phyloP scores from a whole-genome alignment of 345 rosid species.

The Aquilaria sinensis region DNA sequence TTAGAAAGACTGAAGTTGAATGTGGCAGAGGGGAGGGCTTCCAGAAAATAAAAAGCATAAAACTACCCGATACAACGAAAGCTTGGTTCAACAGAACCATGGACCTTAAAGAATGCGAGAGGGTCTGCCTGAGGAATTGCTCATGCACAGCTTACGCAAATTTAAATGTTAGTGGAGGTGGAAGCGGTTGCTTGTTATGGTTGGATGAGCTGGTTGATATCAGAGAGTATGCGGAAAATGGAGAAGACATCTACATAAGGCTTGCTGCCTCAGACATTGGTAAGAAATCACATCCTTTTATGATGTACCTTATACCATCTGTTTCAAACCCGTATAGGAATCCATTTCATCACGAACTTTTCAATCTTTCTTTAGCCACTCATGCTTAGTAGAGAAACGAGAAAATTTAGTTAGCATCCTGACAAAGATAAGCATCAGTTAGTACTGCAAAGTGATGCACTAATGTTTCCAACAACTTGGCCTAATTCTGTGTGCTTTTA shows the following conservation, averaged over 20 bases:
- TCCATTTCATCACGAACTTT: no score
- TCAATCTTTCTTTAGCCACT: not conserved
- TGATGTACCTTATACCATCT: no score
- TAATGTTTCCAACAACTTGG: no score
- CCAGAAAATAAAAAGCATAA: constrained; percentile 18
- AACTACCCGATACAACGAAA: constrained; percentile 35
- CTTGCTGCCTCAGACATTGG: constrained; percentile 33
- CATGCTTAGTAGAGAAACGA: no score
- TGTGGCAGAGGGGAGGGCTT: constrained; percentile 33
- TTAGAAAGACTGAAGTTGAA: constrained; percentile 22
- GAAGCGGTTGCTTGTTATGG: constrained; percentile 48
- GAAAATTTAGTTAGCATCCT: no score
- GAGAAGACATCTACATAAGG: constrained; percentile 33
- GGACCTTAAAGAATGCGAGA: constrained; percentile 29
- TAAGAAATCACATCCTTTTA: not conserved
- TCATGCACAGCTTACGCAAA: constrained; percentile 46
- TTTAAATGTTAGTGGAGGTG: constrained; percentile 27
- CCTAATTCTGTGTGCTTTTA: no score
- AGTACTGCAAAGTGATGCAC: no score
- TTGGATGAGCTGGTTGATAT: constrained; percentile 31
- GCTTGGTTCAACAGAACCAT: constrained; percentile 22
- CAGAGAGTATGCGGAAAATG: constrained; percentile 22
- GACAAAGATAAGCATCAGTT: no score
- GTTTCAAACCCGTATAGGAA: no score
- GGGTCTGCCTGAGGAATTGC: constrained; percentile 35